phyloP scores from a whole-genome alignment of 2,329 filamentous ascomycete species.

The Beauveria caledonica region DNA sequence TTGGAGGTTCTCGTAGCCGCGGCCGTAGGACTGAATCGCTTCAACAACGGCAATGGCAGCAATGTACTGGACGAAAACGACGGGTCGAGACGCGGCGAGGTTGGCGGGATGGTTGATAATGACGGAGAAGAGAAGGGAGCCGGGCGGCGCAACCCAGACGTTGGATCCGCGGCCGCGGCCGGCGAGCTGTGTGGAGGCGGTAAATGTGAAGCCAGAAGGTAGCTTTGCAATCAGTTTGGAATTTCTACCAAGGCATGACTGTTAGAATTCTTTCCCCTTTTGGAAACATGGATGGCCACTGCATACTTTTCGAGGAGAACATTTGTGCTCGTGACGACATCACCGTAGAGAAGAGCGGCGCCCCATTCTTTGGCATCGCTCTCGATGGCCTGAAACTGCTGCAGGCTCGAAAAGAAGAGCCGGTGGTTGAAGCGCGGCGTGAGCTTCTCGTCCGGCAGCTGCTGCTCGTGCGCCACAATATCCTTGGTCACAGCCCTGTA shows the following conservation, averaged over 20 bases:
- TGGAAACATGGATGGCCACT: too few species aligned
- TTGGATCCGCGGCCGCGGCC: conserved; percentile 85
- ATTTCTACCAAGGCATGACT: conserved; percentile 46
- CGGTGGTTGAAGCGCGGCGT: conserved; percentile 85
- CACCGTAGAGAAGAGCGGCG: conserved; percentile 71
- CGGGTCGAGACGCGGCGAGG: conserved; percentile 62
- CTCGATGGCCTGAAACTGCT: conserved; percentile 51
- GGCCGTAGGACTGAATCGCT: conserved; percentile 72
- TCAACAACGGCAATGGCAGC: conserved; percentile 80
- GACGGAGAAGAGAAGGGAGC: conserved; percentile 79
- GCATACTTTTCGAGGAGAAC: conserved; percentile 79
- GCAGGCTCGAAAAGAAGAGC: conserved; percentile 65
- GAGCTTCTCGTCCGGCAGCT: conserved; percentile 58
- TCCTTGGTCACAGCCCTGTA: conserved; percentile 67
- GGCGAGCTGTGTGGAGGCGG: conserved; percentile 80
- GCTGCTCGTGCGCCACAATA: conserved; percentile 62
- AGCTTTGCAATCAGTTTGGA: conserved; percentile 65
- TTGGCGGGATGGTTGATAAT: conserved; percentile 76
- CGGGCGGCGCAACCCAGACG: conserved; percentile 88
- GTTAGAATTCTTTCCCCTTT: conserved; percentile 28
- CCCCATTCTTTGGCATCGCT: conserved; percentile 63
- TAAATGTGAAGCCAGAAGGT: conserved; percentile 78
- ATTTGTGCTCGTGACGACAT: conserved; percentile 90
- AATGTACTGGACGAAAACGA: conserved; percentile 92
- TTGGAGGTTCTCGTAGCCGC: conserved; percentile 65